phyloP scores from a whole-genome alignment of 192 early-diverging fungal genomes.

The Mortierella hygrophila region DNA sequence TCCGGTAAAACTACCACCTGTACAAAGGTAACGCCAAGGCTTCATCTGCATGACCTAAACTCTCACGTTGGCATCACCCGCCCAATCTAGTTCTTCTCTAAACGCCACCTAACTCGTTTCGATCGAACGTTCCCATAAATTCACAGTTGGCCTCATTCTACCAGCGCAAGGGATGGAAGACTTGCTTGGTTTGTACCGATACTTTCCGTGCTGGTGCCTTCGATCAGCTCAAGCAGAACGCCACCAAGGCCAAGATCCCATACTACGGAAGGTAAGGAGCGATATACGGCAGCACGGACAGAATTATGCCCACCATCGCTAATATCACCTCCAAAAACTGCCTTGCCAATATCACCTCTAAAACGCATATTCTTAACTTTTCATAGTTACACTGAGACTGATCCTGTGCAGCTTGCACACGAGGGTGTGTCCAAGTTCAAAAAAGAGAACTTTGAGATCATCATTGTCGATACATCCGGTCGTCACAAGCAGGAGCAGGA shows the following conservation, averaged over 20 bases:
- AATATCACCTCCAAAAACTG: not conserved
- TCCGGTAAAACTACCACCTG: slow-evolving; percentile 97
- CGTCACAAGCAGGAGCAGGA: slow-evolving; percentile 95
- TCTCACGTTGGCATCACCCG: not conserved
- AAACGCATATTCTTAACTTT: not conserved
- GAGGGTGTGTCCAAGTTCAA: slow-evolving; percentile 97
- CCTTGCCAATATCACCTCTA: not conserved
- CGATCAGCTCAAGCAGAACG: slow-evolving; percentile 98
- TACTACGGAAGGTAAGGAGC: slow-evolving; percentile 81
- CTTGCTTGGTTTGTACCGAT: slow-evolving; percentile 92
- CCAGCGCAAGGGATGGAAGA: slow-evolving; percentile 95
- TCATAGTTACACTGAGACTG: slow-evolving; percentile 89
- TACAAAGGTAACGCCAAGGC: slow-evolving; percentile 72
- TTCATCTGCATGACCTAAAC: not conserved
- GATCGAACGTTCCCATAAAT: not conserved
- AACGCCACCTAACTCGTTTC: not conserved
- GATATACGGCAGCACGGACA: no score
- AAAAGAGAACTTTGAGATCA: slow-evolving; percentile 94
- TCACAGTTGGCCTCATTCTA: slow-evolving; percentile 85
- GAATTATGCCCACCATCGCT: no score
- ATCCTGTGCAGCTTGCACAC: slow-evolving; percentile 90
- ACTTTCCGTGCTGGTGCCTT: slow-evolving; percentile 99
- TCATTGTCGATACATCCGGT: slow-evolving; percentile 98
- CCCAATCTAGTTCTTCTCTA: not conserved
- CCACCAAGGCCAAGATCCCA: slow-evolving; percentile 97